Evolutionary conservation across 306 rosid species (phyloP), one percentile per base, ranked within the genome.

Genomic region (Leucaena leucocephala): DNA sequence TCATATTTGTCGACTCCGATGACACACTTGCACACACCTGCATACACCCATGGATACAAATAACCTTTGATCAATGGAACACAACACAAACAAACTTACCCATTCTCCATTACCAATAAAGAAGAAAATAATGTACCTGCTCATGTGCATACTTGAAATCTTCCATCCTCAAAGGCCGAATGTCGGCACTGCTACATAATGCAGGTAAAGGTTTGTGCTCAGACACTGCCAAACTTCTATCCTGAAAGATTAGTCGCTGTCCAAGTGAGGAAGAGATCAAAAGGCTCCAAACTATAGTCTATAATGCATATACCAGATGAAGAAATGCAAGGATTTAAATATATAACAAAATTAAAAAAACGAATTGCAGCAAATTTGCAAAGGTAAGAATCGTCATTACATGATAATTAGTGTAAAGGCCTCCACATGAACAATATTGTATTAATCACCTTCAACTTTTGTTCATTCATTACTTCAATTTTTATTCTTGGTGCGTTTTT

Each of bases 21-120:
- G 98, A 92, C 78, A 95, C 97, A 40, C 98, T 95, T 4, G 98
- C 98, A 73, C 98, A 89, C 19, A 92, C 96, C 98, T 27, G 27
- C 0, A 27, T 27, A 27, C 27, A 1, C 27, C 27, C 27, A 27
- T 27, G 27, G 27, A 27, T 27, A 27, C 27, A 27, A 27, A 27
- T 27, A 27, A 27, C 27, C 27, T 27, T 27, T 27, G 27, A 27
- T 27, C 27, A 27, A 27, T 27, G 27, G 27, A 27, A 27, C 9
- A 38, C 27, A 27, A 27, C 27, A 27, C 27, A 38, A 63, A 34
- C 50, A 14, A 40, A 2, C 71, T 17, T 66, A 27, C 17, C 11
- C 34, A 49, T 49, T 19, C 9, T 7, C 38, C 39, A 33, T 12
- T 5, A 15, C 55, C n/a, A 9, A n/a, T 16, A 21, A n/a, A 70